These are phyloP conservation scores for Rhizopogon sp. DNA, from an alignment of 768 basidiomycete genomes.

Conservation along the genomic window DNA sequence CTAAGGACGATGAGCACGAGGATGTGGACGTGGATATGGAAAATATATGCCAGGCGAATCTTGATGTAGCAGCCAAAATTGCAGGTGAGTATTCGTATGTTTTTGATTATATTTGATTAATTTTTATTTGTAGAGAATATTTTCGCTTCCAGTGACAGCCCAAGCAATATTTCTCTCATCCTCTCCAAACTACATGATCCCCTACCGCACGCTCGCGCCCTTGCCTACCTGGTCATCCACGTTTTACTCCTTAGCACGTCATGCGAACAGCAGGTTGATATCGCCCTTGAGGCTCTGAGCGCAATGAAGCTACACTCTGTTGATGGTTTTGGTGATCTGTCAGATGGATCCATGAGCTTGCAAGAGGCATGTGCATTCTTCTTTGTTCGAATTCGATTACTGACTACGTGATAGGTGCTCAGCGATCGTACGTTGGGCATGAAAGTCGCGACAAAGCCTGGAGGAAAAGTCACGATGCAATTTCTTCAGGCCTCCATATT, in stretches of 20 bases:
- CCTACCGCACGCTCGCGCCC: slow-evolving; percentile 46
- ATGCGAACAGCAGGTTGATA: slow-evolving; percentile 53
- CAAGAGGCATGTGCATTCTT: slow-evolving; percentile 23
- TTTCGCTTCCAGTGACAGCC: slow-evolving; percentile 41
- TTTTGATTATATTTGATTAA: background rate
- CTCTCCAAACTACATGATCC: slow-evolving; percentile 45
- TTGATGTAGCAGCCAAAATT: slow-evolving; percentile 51
- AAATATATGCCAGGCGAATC: slow-evolving; percentile 48
- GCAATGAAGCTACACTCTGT: slow-evolving; percentile 43
- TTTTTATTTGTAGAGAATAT: slow-evolving; percentile 52
- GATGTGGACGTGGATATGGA: slow-evolving; percentile 30
- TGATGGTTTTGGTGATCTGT: slow-evolving; percentile 34
- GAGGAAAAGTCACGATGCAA: slow-evolving; percentile 46
- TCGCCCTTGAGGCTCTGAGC: slow-evolving; percentile 44
- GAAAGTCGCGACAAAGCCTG: slow-evolving; percentile 54
- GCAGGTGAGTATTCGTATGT: slow-evolving; percentile 44
- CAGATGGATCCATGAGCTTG: slow-evolving; percentile 3
- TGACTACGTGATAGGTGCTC: slow-evolving; percentile 34
- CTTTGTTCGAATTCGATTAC: background rate
- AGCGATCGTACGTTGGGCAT: slow-evolving; percentile 41
- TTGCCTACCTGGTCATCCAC: slow-evolving; percentile 62
- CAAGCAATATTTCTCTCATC: slow-evolving; percentile 42
- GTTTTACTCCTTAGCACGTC: slow-evolving; percentile 51
- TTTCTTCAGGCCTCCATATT: slow-evolving; percentile 58
- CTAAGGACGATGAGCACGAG: slow-evolving; percentile 24